Base-by-base conservation (phyloP, 805 yeast genomes). In the Lachancea thermotolerans region DNA sequence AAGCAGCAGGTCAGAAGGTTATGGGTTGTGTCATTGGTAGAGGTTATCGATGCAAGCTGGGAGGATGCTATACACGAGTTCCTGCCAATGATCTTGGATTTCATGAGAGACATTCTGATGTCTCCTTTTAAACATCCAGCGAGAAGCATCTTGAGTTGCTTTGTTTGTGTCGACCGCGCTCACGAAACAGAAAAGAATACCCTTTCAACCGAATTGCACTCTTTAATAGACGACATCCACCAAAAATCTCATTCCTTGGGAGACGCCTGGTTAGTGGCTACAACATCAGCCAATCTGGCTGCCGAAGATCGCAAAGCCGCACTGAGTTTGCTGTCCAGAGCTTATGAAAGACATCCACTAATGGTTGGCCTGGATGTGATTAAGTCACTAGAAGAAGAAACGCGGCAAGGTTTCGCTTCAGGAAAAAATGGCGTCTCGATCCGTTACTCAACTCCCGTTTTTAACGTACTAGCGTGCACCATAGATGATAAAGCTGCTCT, bases 1-100 rank as follows among this genome's bases (percentile, higher is more conserved):
- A 85, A 85, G 52, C 63, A 73, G 10, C 75, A 75, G 29, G 62
- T 85, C 18, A 75, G 83, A 52, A 78, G 77, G 56, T 65, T 78
- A 16, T 91, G 97, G 97, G 72, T 74, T 45, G 57, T 71, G 32
- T 63, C 76, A 31, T 56, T 83, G 21, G 45, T 62, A 38, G 64
- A 66, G 1, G 83, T 77, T 35, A 16, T 64, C 2, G 30, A 71
- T 7, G 52, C 53, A 12, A 49, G 47, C 2, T 53, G 65, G 10
- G 56, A 56, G 5, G 59, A 60, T 4, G 43, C 27, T 12, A 31
- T 40, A 7, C 27, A 25, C 14, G 57, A 58, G 0, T 25, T 35
- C 12, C 29, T 39, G 17, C 14, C 28, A 16, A 39, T 37, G 12
- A 45, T 49, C 18, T 15, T 58, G 7, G 60, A 58, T 8, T 49